Evolutionary conservation across 2,329 filamentous ascomycete species (phyloP), one percentile per base, ranked within the genome.

Genomic region (Diaporthe citrichinensis): DNA sequence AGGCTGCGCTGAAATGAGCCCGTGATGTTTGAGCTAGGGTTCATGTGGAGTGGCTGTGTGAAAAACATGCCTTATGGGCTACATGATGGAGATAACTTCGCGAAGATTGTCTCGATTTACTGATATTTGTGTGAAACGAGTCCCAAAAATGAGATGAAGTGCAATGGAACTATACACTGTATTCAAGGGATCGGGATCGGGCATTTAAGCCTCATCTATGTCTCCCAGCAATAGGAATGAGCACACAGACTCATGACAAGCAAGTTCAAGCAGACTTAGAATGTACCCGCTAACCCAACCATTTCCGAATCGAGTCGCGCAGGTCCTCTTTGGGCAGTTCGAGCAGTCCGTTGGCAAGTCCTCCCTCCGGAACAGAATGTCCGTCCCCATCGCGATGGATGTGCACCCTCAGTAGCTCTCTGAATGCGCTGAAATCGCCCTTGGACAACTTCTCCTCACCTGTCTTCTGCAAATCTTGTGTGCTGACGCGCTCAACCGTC

Each of bases 361-460:
- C 78, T 51, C 77, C 77, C 31, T 62, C 51, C 57, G 73, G 76
- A 7, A 82, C 72, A 20, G 78, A 79, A 77, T 82, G 74, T 44
- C 83, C 75, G 80, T 84, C 57, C 81, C 88, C 76, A 57, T 84
- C 83, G 2, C 78, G 77, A 53, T 76, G 75, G 85, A 88, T 75
- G 80, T 80, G 79, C 4, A 75, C 81, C 59, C 72, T 74, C 39
- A 84, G 74, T 39, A 84, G 77, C 57, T 79, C 78, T 9, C 76
- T 28, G 75, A 84, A 84, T 5, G 80, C 80, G 79, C 73, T 78
- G 72, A 74, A 85, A 78, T 87, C 86, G 2, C 84, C 85, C 77
- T 82, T 84, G 41, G 79, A 80, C 25, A 87, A 78, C 80, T 86
- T 87, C 49, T 85, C 86, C 59, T 83, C 80, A 4, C 84, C 87